These are phyloP conservation scores for Tuber brumale DNA, from an alignment of 495 filamentous ascomycete species.

Conservation along the genomic window DNA sequence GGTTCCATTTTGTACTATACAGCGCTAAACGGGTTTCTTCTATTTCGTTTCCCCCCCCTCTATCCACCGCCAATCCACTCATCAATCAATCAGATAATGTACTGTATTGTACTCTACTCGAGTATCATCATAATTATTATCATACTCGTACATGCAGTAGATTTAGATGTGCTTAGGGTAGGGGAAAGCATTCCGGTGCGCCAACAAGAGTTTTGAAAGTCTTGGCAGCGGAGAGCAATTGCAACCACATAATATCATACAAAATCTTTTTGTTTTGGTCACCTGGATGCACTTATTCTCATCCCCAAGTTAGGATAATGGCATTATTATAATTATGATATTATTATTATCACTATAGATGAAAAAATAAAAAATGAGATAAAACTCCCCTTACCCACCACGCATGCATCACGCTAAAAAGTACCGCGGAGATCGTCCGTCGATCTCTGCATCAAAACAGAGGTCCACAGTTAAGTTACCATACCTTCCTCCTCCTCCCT, in stretches of 20 bases:
- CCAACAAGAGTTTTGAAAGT: neutral
- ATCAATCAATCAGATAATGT: no score
- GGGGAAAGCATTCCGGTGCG: neutral
- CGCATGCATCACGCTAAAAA: neutral
- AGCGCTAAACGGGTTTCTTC: neutral
- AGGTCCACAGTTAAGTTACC: neutral
- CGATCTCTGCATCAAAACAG: neutral
- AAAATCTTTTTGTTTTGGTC: neutral
- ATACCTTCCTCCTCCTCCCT: neutral
- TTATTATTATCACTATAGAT: no score
- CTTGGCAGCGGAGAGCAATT: neutral
- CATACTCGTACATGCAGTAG: no score
- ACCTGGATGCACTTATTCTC: neutral
- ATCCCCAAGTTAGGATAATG: neutral
- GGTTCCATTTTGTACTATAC: no score
- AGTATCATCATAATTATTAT: no score
- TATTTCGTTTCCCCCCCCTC: no score
- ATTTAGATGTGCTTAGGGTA: neutral
- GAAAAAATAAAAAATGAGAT: neutral
- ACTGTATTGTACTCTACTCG: no score
- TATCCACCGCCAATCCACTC: no score
- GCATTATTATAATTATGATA: neutral
- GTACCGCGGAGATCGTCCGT: neutral
- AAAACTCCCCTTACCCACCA: neutral
- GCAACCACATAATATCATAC: neutral